A percentile compares a stretch with the other conserved stretches of the same genome.
These are phyloP conservation scores for Beauveria bassiana DNA, from an alignment of 2,329 filamentous ascomycete species.

Conservation along the genomic window DNA sequence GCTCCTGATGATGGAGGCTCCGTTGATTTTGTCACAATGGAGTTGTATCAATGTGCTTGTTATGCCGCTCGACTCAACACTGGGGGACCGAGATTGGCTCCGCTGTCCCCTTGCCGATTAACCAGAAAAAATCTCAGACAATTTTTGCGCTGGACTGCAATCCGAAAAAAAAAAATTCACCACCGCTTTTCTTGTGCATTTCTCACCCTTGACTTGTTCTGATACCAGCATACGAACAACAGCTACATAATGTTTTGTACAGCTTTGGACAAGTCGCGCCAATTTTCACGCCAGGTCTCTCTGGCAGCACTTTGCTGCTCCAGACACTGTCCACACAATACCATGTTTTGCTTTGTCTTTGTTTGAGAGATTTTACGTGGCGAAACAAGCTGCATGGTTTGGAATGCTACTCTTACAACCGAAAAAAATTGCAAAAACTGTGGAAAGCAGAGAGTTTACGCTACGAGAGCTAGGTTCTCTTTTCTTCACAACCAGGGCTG, in stretches of 20 bases:
- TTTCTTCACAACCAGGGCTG: slow-evolving; percentile 19
- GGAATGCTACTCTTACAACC: neutral
- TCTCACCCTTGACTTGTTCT: neutral
- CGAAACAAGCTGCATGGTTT: slow-evolving; percentile 13
- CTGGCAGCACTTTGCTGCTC: neutral
- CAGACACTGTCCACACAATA: neutral
- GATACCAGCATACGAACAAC: neutral
- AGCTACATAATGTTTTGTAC: slow-evolving; percentile 4
- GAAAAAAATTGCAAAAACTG: slow-evolving; percentile 7
- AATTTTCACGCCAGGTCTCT: neutral
- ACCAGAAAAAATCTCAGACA: neutral
- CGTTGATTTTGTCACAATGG: neutral
- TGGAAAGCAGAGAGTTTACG: neutral
- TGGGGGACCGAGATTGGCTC: slow-evolving; percentile 5
- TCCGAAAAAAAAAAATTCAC: neutral
- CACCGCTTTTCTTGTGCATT: neutral
- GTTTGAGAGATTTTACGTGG: slow-evolving; percentile 12
- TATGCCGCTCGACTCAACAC: neutral
- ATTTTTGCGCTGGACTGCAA: slow-evolving; percentile 8
- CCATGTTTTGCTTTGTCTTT: slow-evolving; percentile 13
- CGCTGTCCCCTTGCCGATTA: neutral
- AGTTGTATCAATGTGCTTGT: slow-evolving; percentile 8
- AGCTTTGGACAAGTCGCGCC: slow-evolving; percentile 5
- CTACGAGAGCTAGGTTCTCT: neutral
- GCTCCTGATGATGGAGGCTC: slow-evolving; percentile 3